Conservation (phyloP, 345 rosid species). For the Pistacia vera region DNA sequence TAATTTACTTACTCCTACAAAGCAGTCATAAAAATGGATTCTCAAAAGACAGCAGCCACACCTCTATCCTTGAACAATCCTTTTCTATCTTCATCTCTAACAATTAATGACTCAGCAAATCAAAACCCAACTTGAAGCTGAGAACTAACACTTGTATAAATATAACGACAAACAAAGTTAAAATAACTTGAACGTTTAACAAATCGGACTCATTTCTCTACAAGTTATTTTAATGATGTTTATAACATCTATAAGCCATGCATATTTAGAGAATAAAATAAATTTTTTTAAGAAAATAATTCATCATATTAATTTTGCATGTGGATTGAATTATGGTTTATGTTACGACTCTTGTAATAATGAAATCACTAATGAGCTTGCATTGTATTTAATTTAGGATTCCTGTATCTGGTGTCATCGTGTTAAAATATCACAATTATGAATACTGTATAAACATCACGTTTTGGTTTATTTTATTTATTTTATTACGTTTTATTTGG, state of each 20-base stretch:
- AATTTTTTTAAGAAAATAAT: no score
- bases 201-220: slow-evolving; percentile 14
- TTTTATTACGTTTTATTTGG: no score
- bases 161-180: slow-evolving; percentile 3
- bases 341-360: no score
- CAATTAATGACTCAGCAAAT: slow-evolving; percentile 47
- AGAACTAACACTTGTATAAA: slow-evolving; percentile 28
- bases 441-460: no score
- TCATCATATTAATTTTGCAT: no score
- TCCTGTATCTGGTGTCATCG: no score
- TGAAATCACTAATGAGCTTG: no score
- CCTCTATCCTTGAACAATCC: slow-evolving; percentile 37
- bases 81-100: slow-evolving; percentile 41
- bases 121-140: slow-evolving; percentile 46
- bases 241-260: neutral
- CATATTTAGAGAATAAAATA: no score
- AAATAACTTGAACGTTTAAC: neutral
- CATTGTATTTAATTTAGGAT: no score
- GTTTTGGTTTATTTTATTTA: no score
- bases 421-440: neutral
- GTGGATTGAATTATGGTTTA: neutral
- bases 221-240: neutral
- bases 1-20: slow-evolving; percentile 44
- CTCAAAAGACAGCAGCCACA: slow-evolving; percentile 48
- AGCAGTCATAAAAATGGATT: slow-evolving; percentile 69